Percentiles rank a stretch among this genome's conserved stretches.
Conservation (phyloP, 139 green algal species). For the Dunaliella primolecta region DNA sequence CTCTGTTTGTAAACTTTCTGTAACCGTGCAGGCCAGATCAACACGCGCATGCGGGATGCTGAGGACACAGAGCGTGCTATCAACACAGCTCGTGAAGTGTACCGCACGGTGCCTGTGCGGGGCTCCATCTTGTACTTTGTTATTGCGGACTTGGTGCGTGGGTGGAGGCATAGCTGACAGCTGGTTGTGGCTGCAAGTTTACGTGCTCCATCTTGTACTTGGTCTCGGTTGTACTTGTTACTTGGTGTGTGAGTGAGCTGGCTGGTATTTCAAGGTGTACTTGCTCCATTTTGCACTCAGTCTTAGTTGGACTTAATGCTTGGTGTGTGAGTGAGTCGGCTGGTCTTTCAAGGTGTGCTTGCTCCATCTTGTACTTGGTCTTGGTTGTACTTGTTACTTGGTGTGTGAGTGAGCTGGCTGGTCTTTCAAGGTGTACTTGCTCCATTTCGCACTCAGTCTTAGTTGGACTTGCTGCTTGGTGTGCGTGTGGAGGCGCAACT, state of each 20-base stretch:
- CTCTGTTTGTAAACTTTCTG: too few species aligned
- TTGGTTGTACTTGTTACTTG: neutral
- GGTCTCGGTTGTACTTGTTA: too few species aligned
- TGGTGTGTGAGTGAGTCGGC: neutral
- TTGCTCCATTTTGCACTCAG: too few species aligned
- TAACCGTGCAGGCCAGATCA: slow-evolving; percentile 11
- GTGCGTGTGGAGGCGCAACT: too few species aligned
- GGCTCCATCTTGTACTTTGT: slow-evolving; percentile 79
- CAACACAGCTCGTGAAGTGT: slow-evolving; percentile 74
- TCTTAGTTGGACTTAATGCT: neutral
- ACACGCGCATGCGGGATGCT: slow-evolving; percentile 51
- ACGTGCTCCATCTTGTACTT: too few species aligned
- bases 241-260: too few species aligned
- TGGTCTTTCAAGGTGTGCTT: neutral
- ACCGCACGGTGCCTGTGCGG: slow-evolving; percentile 60
- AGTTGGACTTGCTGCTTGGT: neutral
- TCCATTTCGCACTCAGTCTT: too few species aligned
- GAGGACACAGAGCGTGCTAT: slow-evolving; percentile 75
- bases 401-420: neutral
- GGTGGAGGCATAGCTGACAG: neutral
- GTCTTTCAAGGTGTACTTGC: neutral
- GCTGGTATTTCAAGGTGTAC: neutral
- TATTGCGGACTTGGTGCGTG: slow-evolving; percentile 63
- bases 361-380: too few species aligned
- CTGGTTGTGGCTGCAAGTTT: neutral